phyloP scores from a whole-genome alignment of 2,329 filamentous ascomycete species.

The Fusarium secorum region DNA sequence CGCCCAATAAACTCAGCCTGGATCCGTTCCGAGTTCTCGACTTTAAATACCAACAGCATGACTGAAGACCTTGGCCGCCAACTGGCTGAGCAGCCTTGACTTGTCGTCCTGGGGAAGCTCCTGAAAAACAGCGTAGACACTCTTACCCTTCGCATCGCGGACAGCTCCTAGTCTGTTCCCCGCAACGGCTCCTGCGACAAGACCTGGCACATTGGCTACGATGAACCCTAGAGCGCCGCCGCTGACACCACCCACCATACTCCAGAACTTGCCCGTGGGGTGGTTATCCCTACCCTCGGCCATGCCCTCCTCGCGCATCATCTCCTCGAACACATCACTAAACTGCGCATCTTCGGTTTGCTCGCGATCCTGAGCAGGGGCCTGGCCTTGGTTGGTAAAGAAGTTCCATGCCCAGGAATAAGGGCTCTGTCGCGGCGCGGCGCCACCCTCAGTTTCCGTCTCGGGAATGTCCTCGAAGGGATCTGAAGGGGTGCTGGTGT shows the following conservation, averaged over 20 bases:
- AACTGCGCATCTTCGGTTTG: constrained; percentile 81
- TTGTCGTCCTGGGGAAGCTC: constrained; percentile 86
- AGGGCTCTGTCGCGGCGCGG: constrained; percentile 53
- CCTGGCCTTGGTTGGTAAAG: constrained; percentile 53
- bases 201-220: constrained; percentile 87
- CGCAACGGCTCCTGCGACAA: constrained; percentile 88
- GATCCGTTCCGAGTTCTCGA: background rate
- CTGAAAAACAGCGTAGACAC: constrained; percentile 89
- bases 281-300: constrained; percentile 70
- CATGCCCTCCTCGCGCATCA: constrained; percentile 87
- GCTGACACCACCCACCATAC: constrained; percentile 81
- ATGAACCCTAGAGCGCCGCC: constrained; percentile 95
- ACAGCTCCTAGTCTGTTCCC: constrained; percentile 92
- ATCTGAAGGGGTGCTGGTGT: constrained; percentile 45
- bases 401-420: constrained; percentile 83
- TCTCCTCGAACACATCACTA: constrained; percentile 85
- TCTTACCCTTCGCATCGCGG: constrained; percentile 90
- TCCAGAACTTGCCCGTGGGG: constrained; percentile 82
- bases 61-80: constrained; percentile 87
- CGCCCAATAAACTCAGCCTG: constrained; percentile 14
- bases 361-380: constrained; percentile 52
- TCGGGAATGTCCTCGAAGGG: constrained; percentile 54
- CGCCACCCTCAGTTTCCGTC: constrained; percentile 48
- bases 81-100: constrained; percentile 79
- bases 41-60: constrained; percentile 70